Conservation (phyloP, 2,329 filamentous ascomycete genomes). For the Aspergillus sp. region DNA sequence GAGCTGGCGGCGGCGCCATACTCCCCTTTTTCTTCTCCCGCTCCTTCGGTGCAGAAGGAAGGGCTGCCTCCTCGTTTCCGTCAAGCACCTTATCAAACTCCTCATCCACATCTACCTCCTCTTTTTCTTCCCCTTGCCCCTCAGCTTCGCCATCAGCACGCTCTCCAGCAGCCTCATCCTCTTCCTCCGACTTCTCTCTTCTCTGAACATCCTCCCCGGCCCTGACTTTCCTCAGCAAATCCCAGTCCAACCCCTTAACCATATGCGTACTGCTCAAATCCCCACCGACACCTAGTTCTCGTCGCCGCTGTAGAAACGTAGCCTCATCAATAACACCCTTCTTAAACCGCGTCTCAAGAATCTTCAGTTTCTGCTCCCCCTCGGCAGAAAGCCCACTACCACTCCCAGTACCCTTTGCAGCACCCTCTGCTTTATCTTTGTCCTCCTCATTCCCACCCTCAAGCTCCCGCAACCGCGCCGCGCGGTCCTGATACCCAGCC, state of each 20-base stretch:
- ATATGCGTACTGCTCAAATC: slow-evolving; percentile 81
- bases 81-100: slow-evolving; percentile 54
- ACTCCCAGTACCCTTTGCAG: too few relatives aligned
- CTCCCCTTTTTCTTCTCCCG: slow-evolving; percentile 55
- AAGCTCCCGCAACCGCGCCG: slow-evolving; percentile 65
- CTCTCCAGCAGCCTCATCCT: slow-evolving; percentile 36
- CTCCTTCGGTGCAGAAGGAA: slow-evolving; percentile 38
- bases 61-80: slow-evolving; percentile 31
- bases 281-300: slow-evolving; percentile 77
- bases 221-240: slow-evolving; percentile 58
- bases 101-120: slow-evolving; percentile 61
- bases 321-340: slow-evolving; percentile 79
- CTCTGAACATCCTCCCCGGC: slow-evolving; percentile 59
- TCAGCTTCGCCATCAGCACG: slow-evolving; percentile 60
- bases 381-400: slow-evolving; percentile 39
- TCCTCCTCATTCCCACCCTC: slow-evolving; percentile 44
- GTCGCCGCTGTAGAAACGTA: slow-evolving; percentile 75
- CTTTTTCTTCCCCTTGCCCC: slow-evolving; percentile 31
- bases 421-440: neutral
- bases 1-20: slow-evolving; percentile 47
- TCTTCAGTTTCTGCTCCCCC: slow-evolving; percentile 69
- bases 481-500: slow-evolving; percentile 81
- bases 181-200: slow-evolving; percentile 24
- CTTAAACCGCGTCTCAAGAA: slow-evolving; percentile 80
- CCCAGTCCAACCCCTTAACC: slow-evolving; percentile 89